These are phyloP conservation scores for Odontarrhena argentea DNA, from an alignment of 345 rosid species.

Conservation along the genomic window DNA sequence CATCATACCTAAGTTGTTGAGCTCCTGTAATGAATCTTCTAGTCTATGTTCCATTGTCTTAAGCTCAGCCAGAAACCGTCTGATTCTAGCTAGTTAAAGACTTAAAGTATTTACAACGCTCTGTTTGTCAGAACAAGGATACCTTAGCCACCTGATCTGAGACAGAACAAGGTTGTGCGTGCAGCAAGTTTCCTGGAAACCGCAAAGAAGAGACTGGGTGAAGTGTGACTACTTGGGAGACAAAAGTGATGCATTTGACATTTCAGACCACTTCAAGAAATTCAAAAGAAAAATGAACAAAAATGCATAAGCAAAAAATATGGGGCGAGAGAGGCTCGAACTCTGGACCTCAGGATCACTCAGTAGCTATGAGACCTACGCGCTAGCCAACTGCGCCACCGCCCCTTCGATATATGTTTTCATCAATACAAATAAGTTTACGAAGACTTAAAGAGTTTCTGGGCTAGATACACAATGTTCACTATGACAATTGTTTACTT, in stretches of 20 bases:
- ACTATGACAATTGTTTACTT: no score
- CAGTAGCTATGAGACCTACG: conserved; percentile 85
- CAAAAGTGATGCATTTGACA: no score
- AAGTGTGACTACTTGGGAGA: no score
- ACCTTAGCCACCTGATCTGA: conserved; percentile 16
- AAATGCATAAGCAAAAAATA: not conserved
- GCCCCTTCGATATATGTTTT: conserved; percentile 43
- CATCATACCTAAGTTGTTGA: conserved; percentile 11
- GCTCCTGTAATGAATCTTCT: conserved; percentile 14
- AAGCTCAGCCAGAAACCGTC: not conserved
- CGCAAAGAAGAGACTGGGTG: no score
- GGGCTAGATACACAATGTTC: no score
- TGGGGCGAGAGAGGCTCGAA: conserved; percentile 89
- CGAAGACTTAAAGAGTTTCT: no score
- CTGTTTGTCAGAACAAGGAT: not conserved
- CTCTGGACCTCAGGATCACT: conserved; percentile 92
- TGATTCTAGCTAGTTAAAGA: not conserved
- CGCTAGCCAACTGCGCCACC: conserved; percentile 98
- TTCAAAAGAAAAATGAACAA: not conserved
- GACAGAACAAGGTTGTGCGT: not conserved
- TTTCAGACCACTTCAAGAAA: no score
- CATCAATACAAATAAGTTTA: no score
- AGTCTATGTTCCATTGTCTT: conserved; percentile 10
- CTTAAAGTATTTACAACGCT: not conserved
- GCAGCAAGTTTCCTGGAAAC: conserved; percentile 7